A percentile compares a stretch with the other conserved stretches of the same genome.
These are phyloP conservation scores for Euphorbia celastroides DNA, from an alignment of 441 rosid genomes.

Conservation along the genomic window DNA sequence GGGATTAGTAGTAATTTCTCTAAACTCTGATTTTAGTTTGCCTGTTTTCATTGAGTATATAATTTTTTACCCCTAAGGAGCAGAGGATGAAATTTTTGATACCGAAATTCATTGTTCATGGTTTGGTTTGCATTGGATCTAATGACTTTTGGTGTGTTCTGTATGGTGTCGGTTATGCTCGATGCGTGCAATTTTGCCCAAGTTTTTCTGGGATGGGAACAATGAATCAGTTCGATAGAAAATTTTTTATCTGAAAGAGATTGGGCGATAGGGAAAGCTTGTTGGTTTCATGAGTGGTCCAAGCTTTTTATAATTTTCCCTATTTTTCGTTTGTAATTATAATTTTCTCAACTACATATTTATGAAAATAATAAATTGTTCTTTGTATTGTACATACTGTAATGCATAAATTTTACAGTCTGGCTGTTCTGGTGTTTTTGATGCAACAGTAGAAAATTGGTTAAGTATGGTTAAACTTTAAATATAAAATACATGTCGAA, in stretches of 20 bases:
- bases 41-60: conserved; percentile 23
- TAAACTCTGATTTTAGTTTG: conserved; percentile 10
- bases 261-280: not conserved
- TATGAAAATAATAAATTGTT: too few relatives aligned
- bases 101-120: not conserved
- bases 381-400: too few relatives aligned
- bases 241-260: not conserved
- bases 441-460: too few relatives aligned
- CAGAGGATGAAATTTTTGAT: conserved; percentile 13
- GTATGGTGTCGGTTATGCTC: not conserved
- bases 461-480: too few relatives aligned
- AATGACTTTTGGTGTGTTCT: conserved; percentile 4
- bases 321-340: not conserved
- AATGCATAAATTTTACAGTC: too few relatives aligned
- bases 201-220: not conserved
- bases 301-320: not conserved
- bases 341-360: too few relatives aligned
- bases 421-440: too few relatives aligned
- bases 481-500: too few relatives aligned
- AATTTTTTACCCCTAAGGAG: conserved; percentile 10
- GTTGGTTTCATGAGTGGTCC: not conserved
- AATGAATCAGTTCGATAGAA: not conserved
- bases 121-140: not conserved
- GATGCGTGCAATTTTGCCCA: not conserved
- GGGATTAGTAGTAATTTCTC: conserved; percentile 45